These are phyloP conservation scores for Chytriomyces sp. DNA, from an alignment of 192 early-diverging fungal genomes.

Conservation along the genomic window DNA sequence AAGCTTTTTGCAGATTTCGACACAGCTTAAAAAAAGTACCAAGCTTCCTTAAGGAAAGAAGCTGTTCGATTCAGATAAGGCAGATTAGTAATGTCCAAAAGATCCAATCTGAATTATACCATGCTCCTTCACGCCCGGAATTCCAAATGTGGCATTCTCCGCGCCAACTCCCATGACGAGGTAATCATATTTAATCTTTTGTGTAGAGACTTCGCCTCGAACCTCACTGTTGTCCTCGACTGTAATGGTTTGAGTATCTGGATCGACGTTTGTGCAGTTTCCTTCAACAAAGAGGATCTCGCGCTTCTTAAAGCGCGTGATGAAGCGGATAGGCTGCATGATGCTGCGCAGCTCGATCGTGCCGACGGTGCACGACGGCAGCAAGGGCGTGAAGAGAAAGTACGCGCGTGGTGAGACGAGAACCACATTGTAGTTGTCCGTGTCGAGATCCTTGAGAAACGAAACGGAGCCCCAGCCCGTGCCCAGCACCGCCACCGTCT, in stretches of 20 bases:
- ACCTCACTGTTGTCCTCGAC: conserved; percentile 76
- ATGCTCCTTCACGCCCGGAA: conserved; percentile 72
- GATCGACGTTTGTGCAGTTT: conserved; percentile 87
- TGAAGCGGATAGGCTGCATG: conserved; percentile 83
- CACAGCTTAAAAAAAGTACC: conserved; percentile 22
- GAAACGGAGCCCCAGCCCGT: conserved; percentile 57
- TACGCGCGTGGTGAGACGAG: conserved; percentile 82
- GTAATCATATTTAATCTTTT: conserved; percentile 73
- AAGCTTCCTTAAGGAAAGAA: conserved; percentile 74
- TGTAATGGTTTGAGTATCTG: conserved; percentile 73
- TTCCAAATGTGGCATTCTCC: conserved; percentile 79
- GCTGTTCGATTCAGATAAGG: conserved; percentile 34
- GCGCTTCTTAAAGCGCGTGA: conserved; percentile 84
- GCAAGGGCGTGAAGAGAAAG: conserved; percentile 71
- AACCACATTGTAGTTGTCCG: conserved; percentile 77
- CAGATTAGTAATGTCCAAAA: neutral
- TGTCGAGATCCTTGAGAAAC: conserved; percentile 73
- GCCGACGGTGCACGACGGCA: conserved; percentile 74
- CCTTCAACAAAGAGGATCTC: conserved; percentile 87
- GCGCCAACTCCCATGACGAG: conserved; percentile 77
- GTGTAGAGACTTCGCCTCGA: conserved; percentile 56
- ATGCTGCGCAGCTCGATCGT: conserved; percentile 85
- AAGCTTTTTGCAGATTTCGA: neutral
- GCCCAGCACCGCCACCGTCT: conserved; percentile 53
- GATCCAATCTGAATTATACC: neutral